A percentile compares a stretch with the other conserved stretches of the same genome.
Conservation (phyloP, 2,329 filamentous ascomycete genomes). For the Cordyceps tenuipes region DNA sequence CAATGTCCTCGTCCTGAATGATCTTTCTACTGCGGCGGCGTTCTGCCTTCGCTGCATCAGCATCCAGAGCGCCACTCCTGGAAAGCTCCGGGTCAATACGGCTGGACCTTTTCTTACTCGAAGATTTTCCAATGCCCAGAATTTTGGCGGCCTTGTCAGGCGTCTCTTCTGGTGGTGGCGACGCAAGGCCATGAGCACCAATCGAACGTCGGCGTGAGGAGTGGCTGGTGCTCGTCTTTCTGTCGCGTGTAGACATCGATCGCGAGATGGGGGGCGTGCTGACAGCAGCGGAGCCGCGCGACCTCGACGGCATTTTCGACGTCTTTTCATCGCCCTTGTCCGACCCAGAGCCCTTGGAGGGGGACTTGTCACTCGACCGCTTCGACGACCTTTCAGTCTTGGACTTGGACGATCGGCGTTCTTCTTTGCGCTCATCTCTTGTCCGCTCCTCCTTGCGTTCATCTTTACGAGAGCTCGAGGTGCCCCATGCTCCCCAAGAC, state of each 20-base stretch:
- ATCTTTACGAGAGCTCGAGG: constrained; percentile 38
- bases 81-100: constrained; percentile 40
- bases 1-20: constrained; percentile 29
- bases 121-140: constrained; percentile 48
- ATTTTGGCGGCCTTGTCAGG: constrained; percentile 70
- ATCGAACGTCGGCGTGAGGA: constrained; percentile 61
- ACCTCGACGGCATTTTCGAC: constrained; percentile 55
- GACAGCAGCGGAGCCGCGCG: constrained; percentile 56
- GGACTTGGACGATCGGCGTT: constrained; percentile 53
- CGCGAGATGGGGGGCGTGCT: constrained; percentile 59
- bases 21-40: constrained; percentile 26
- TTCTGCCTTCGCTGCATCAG: constrained; percentile 28
- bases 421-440: constrained; percentile 25
- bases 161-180: constrained; percentile 63
- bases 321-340: constrained; percentile 58
- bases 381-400: constrained; percentile 55
- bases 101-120: constrained; percentile 36
- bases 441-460: constrained; percentile 14
- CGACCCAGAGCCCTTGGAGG: constrained; percentile 59
- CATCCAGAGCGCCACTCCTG: constrained; percentile 35
- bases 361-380: constrained; percentile 48
- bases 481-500: constrained; percentile 67
- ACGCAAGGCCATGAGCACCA: constrained; percentile 57
- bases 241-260: constrained; percentile 60
- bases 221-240: constrained; percentile 46